Evolutionary conservation across 2,329 filamentous ascomycete genomes (phyloP), one percentile per base, ranked within the genome.

Genomic region (Pseudogymnoascus sp.): DNA sequence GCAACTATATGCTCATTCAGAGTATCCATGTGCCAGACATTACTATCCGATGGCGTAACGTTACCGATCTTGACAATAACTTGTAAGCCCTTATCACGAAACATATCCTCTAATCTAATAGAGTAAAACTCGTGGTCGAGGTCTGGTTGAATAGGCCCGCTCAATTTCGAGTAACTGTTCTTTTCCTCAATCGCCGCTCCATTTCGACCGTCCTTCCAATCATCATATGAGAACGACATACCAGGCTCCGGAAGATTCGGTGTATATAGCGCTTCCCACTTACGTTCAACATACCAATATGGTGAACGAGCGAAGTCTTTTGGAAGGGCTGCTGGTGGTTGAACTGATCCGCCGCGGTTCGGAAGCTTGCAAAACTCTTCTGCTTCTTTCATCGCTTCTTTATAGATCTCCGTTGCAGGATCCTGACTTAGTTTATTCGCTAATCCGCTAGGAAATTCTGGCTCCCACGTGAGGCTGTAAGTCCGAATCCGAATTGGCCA

Each of bases 31-130:
- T 39, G 82, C 1, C 68, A 68, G 1, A 77, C 77, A 3, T 73
- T 75, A 0, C 72, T 66, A 65, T 80, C 85, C 0, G 66, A 67
- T 0, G 81, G 79, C 40, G 84, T 75, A 59, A 87, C 80, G 40
- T 77, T 79, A 1, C 81, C 77, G 64, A 88, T 74, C 67, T 87
- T 86, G 37, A 86, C 78, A 60, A 88, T 83, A 33, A 18, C 37
- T 21, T 40, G 37, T 21, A 40, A 10, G 37, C 37, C 37, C 9
- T 40, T 8, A 12, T 40, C 37, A 40, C 37, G 37, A 13, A 40
- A 40, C 15, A 10, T 40, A 40, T 40, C 37, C 37, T 21, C 37
- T 21, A 40, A 40, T 40, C 37, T 40, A 21, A 40, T 10, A 21
- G 37, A 40, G 37, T 40, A 40, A 40, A 40, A 40, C 37, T 40